A percentile compares a stretch with the other conserved stretches of the same genome.
These are phyloP conservation scores for Candida nonsorbophila DNA, from an alignment of 805 yeast genomes.

Conservation along the genomic window DNA sequence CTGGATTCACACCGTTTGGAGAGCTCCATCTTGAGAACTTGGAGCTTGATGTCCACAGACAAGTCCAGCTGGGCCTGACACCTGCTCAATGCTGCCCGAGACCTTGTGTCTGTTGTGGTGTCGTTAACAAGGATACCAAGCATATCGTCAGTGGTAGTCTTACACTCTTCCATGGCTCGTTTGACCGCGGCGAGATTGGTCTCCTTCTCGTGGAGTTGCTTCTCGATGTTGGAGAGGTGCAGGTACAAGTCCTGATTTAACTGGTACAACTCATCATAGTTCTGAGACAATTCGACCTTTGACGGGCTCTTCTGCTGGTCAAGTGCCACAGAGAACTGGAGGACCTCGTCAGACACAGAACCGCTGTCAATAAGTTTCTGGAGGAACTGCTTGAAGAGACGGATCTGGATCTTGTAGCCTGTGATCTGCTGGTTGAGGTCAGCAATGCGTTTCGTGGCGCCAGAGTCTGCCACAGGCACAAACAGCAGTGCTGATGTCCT, in stretches of 20 bases:
- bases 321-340: conserved; percentile 3
- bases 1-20: conserved; percentile 8
- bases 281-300: conserved; percentile 12
- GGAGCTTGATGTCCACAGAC: conserved; percentile 18
- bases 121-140: conserved; percentile 14
- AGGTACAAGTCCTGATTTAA: conserved; percentile 34
- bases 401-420: conserved; percentile 32
- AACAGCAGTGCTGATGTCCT: conserved; percentile 8
- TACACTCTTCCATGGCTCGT: conserved; percentile 9
- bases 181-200: conserved; percentile 9
- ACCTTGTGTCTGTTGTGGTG: conserved; percentile 10
- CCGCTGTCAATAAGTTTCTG: conserved; percentile 19
- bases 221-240: conserved; percentile 29
- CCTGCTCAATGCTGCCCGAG: conserved; percentile 12
- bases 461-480: conserved; percentile 3
- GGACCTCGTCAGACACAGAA: conserved; percentile 5
- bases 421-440: conserved; percentile 31
- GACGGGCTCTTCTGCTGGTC: background rate
- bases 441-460: conserved; percentile 11
- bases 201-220: conserved; percentile 25
- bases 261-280: conserved; percentile 28
- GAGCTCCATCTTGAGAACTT: conserved; percentile 16
- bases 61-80: conserved; percentile 11
- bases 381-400: conserved; percentile 34
- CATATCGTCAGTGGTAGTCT: conserved; percentile 14